Percentiles rank a stretch among this genome's conserved stretches.
Evolutionary conservation across 345 rosid genomes (phyloP).

Genomic region (Combretum micranthum): DNA sequence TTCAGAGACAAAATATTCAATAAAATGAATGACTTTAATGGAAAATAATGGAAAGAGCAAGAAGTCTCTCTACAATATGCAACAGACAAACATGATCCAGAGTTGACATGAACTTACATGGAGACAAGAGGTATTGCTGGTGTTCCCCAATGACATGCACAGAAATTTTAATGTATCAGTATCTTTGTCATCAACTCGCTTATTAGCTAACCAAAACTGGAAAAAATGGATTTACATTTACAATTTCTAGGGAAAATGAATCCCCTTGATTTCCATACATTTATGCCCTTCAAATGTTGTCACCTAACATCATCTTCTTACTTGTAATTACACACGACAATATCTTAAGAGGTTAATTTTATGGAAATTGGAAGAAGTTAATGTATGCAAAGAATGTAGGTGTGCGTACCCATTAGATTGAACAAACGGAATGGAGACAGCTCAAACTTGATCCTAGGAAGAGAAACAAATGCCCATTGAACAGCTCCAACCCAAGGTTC

Average conservation of each 20-base stretch:
- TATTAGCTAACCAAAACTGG: constrained; percentile 2
- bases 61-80: too few species aligned
- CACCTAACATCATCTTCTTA: too few species aligned
- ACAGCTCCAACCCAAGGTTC: constrained; percentile 96
- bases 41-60: too few species aligned
- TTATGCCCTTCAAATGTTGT: too few species aligned
- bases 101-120: constrained; percentile 55
- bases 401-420: constrained; percentile 84
- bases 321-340: too few species aligned
- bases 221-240: not conserved
- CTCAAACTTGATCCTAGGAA: constrained; percentile 92
- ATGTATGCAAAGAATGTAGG: not conserved
- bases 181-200: not conserved
- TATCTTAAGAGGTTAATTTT: too few species aligned
- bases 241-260: not conserved
- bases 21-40: too few species aligned
- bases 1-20: too few species aligned
- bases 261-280: too few species aligned
- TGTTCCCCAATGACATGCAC: constrained; percentile 31
- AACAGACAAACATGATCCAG: not conserved
- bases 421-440: constrained; percentile 88
- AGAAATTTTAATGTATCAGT: constrained; percentile 24
- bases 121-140: constrained; percentile 98
- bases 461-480: constrained; percentile 94
- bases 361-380: too few species aligned